phyloP scores from a whole-genome alignment of 179 eudicot genomes.

The Silene coronaria region DNA sequence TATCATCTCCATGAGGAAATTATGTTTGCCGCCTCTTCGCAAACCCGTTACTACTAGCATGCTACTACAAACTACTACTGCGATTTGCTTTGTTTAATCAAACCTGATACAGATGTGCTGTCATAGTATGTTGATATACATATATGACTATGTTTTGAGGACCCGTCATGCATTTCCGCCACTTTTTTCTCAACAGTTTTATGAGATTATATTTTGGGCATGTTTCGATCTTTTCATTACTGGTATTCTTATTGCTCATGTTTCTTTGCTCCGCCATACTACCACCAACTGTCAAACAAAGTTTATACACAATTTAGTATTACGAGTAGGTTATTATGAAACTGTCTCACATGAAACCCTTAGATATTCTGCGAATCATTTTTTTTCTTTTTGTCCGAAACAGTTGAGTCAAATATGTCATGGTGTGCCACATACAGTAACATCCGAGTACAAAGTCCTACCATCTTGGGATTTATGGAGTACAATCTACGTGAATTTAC shows the following conservation, averaged over 20 bases:
- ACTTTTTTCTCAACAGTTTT: neutral
- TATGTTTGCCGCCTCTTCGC: conserved; percentile 11
- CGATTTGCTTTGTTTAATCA: neutral
- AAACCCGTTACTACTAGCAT: neutral
- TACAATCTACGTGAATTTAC: too few relatives aligned
- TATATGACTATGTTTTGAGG: neutral
- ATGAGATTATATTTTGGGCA: neutral
- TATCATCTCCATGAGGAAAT: conserved; percentile 24
- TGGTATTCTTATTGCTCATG: neutral
- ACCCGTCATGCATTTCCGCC: neutral
- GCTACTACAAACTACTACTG: conserved; percentile 2
- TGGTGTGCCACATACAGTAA: too few relatives aligned
- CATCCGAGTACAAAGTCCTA: too few relatives aligned
- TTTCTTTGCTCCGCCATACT: neutral
- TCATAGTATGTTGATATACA: conserved; percentile 5
- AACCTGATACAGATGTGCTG: neutral
- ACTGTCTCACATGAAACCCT: too few relatives aligned
- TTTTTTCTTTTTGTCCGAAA: too few relatives aligned
- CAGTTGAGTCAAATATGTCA: too few relatives aligned
- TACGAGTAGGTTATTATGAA: too few relatives aligned
- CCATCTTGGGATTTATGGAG: too few relatives aligned
- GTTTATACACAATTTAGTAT: too few relatives aligned
- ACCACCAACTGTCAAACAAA: neutral
- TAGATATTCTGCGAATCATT: too few relatives aligned
- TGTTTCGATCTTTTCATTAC: neutral